Percentiles rank a stretch among this genome's conserved stretches.
These are phyloP conservation scores for Pyrrhoderma lamaoense DNA, from an alignment of 1,284 basidiomycete species.

Conservation along the genomic window DNA sequence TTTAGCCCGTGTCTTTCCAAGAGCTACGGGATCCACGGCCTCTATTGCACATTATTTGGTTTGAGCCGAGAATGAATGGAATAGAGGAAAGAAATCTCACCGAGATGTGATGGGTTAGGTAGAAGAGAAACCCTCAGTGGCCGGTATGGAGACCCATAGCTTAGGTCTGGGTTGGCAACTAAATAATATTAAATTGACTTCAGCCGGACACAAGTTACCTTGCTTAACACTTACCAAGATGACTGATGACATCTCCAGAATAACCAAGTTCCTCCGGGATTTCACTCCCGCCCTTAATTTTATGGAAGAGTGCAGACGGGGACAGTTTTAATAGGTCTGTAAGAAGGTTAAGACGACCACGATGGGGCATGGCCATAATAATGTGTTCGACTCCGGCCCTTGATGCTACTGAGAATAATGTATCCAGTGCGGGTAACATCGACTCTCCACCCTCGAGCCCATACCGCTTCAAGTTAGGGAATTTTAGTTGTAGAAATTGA, in stretches of 20 bases:
- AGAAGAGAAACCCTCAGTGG: conserved; percentile 69
- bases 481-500: conserved; percentile 73
- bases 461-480: conserved; percentile 79
- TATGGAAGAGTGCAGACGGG: conserved; percentile 69
- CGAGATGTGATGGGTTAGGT: conserved; percentile 85
- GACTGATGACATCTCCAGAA: conserved; percentile 82
- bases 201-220: neutral
- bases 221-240: conserved; percentile 48
- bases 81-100: conserved; percentile 29
- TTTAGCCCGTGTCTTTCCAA: conserved; percentile 88
- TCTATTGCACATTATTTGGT: conserved; percentile 34
- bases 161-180: conserved; percentile 56
- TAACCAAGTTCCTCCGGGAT: conserved; percentile 59
- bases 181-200: neutral
- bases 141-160: conserved; percentile 43
- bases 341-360: conserved; percentile 84
- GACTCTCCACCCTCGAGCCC: conserved; percentile 86
- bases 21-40: conserved; percentile 78
- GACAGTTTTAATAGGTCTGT: conserved; percentile 67
- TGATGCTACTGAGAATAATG: conserved; percentile 63
- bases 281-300: conserved; percentile 76
- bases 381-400: conserved; percentile 62
- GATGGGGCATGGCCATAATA: conserved; percentile 77
- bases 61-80: neutral
- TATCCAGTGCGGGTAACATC: conserved; percentile 80